A percentile compares a stretch with the other conserved stretches of the same genome.
Evolutionary conservation across 371 early-diverging fungal genomes (phyloP).

Genomic region (Mortierella sp.): DNA sequence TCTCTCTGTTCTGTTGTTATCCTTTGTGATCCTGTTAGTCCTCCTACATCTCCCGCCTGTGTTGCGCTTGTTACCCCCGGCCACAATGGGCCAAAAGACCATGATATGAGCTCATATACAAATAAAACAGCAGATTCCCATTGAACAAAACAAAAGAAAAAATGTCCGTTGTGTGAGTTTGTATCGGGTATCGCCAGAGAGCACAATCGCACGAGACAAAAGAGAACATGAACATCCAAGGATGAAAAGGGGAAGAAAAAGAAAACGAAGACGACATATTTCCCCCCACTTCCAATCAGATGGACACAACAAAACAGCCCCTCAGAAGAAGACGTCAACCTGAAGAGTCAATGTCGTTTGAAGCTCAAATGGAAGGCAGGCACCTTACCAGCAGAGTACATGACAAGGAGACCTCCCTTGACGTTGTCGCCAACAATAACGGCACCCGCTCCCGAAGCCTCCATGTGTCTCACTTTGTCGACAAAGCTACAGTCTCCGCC

Average conservation of each 20-base stretch:
- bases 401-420: slow-evolving; percentile 83
- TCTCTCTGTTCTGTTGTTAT: background rate
- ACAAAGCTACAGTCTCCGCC: slow-evolving; percentile 87
- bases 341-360: background rate
- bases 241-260: background rate
- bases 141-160: background rate
- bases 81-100: background rate
- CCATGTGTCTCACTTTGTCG: slow-evolving; percentile 91
- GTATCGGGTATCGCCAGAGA: background rate
- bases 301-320: background rate
- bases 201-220: background rate
- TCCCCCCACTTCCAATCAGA: background rate
- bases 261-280: slow-evolving; percentile 10
- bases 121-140: background rate
- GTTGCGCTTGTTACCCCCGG: background rate
- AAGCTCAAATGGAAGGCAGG: background rate
- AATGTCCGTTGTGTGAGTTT: background rate
- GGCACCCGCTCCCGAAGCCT: slow-evolving; percentile 86
- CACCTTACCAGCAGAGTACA: slow-evolving; percentile 84
- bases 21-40: background rate
- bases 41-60: slow-evolving; percentile 2
- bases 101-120: background rate
- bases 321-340: background rate
- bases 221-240: background rate
- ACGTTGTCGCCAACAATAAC: slow-evolving; percentile 91